These are phyloP conservation scores for Pythium diclinum DNA, from an alignment of 352 stramenopile species.

Conservation along the genomic window DNA sequence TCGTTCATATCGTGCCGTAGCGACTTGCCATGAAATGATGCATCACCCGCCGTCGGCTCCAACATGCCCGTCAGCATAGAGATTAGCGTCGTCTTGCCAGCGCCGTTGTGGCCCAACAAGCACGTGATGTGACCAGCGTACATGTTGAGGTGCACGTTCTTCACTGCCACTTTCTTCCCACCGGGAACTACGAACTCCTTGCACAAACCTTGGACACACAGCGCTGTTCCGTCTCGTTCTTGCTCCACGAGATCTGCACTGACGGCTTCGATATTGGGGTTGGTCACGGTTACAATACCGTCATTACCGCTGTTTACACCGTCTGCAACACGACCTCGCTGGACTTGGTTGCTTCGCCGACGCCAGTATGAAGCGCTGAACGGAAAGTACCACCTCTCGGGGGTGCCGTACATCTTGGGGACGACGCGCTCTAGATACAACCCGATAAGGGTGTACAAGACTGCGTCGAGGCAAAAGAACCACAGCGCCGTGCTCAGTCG, in stretches of 20 bases:
- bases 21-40: conserved; percentile 30
- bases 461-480: conserved; percentile 81
- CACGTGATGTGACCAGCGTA: conserved; percentile 85
- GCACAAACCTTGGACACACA: conserved; percentile 35
- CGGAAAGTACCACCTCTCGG: conserved; percentile 90
- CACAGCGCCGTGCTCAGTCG: conserved; percentile 47
- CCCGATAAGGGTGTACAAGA: conserved; percentile 90
- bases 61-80: conserved; percentile 79
- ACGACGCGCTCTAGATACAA: conserved; percentile 90
- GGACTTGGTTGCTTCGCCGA: conserved; percentile 13
- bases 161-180: conserved; percentile 64
- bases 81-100: conserved; percentile 83
- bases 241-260: conserved; percentile 26
- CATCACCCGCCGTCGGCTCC: conserved; percentile 28
- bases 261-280: conserved; percentile 28
- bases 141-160: conserved; percentile 74
- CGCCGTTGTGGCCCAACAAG: conserved; percentile 88
- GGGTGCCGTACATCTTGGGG: conserved; percentile 86
- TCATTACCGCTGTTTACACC: no score
- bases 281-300: conserved; percentile 1
- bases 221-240: conserved; percentile 20
- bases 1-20: conserved; percentile 49
- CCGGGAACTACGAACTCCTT: conserved; percentile 56
- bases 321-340: no score
- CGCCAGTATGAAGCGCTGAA: conserved; percentile 71